Percentiles rank a stretch among this genome's conserved stretches.
Conservation (phyloP, 495 filamentous ascomycete species). For the Pyrenopolyporus hunteri region DNA sequence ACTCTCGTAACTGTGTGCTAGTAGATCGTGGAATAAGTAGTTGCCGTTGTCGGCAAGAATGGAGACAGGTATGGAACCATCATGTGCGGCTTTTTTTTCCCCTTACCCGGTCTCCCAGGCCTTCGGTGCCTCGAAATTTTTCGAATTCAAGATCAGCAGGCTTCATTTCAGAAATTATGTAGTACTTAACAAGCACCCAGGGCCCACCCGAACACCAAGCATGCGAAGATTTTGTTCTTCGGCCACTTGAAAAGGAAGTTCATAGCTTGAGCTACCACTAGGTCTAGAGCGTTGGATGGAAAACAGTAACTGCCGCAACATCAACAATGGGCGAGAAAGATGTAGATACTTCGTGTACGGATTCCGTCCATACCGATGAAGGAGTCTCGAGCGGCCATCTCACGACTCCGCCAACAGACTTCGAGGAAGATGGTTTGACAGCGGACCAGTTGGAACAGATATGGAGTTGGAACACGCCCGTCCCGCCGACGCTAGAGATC, state of each 20-base stretch:
- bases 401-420: slow-evolving; percentile 41
- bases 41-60: slow-evolving; percentile 40
- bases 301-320: neutral
- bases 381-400: slow-evolving; percentile 28
- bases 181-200: slow-evolving; percentile 19
- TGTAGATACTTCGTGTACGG: slow-evolving; percentile 20
- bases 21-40: slow-evolving; percentile 17
- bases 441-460: slow-evolving; percentile 44
- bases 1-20: slow-evolving; percentile 17
- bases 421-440: slow-evolving; percentile 38
- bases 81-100: slow-evolving; percentile 26
- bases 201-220: slow-evolving; percentile 2
- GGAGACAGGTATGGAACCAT: slow-evolving; percentile 35
- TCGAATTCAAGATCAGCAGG: slow-evolving; percentile 19
- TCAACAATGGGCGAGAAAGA: slow-evolving; percentile 24
- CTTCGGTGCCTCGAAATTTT: slow-evolving; percentile 13
- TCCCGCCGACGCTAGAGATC: slow-evolving; percentile 44
- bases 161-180: slow-evolving; percentile 10
- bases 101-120: slow-evolving; percentile 14
- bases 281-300: no score
- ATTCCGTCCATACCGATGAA: slow-evolving; percentile 34
- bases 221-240: slow-evolving; percentile 9
- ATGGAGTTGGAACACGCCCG: slow-evolving; percentile 49
- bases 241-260: slow-evolving; percentile 4
- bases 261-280: no score